Base-by-base conservation (phyloP, 768 basidiomycete genomes). In the Leccinum longicurvipes region DNA sequence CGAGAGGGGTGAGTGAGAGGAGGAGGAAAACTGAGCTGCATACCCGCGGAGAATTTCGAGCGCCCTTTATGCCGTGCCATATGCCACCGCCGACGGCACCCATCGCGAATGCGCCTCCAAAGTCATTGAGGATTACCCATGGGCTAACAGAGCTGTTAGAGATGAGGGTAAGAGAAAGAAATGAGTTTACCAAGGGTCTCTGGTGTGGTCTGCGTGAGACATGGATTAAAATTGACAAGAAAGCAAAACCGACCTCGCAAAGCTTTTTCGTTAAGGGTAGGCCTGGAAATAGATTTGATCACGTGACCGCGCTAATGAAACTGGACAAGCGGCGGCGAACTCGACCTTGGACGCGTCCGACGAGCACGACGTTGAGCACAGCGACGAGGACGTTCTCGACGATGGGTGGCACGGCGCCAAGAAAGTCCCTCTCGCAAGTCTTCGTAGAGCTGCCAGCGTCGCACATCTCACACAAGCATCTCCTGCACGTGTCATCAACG, bases 1-100 rank as follows among this genome's bases (percentile, higher is more conserved):
- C n/a, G 14, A 41, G 14, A 25, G 12, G 21, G n/a, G 34, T 66
- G 0, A 55, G 28, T 4, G 7, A 32, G 11, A 0, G 29, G 24
- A 51, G 15, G n/a, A 19, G 3, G 11, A 2, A 6, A n/a, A 29
- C 2, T 2, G 17, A 23, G 9, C 32, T 2, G 76, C 88, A 52
- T 67, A 95, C 95, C 71, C 91, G 80, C 55, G 96, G 96, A 57
- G 93, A 96, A 75, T 98, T 98, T 65, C 96, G 82, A 7, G 94
- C 93, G 57, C 96, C 96, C 76, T 98, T 98, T 64, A 98, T 93
- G 54, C 94, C 93, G 74, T 98, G 94, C 96, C 96, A 98, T 68
- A 98, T 93, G 61, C 91, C 93, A 67, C 96, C 96, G 65, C 96
- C 96, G 53, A 98, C 87, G 32, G 94, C 93, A 71, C 95, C 95